Evolutionary conservation across 805 yeast species (phyloP).

Genomic region (Sugiyamaella boreocaroliniensis): DNA sequence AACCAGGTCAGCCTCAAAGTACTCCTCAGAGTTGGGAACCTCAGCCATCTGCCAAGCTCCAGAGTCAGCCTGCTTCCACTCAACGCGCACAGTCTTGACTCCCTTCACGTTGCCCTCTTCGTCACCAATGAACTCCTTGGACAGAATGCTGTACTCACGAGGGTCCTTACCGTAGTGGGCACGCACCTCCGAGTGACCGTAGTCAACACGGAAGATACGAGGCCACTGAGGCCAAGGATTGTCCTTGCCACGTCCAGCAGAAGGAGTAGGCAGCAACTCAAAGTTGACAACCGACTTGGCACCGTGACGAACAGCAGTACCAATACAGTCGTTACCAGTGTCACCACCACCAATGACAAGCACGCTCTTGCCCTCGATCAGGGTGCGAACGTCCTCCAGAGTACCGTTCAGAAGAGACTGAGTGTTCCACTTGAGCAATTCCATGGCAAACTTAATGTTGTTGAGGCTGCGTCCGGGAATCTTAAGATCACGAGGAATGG

Average conservation of each 20-base stretch:
- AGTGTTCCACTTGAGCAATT: constrained; percentile 79
- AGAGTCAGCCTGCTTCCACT: constrained; percentile 90
- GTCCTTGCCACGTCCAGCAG: constrained; percentile 77
- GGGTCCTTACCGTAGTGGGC: constrained; percentile 96
- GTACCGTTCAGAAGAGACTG: constrained; percentile 78
- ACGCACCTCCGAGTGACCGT: constrained; percentile 93
- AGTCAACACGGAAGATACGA: constrained; percentile 92
- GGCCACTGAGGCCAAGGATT: constrained; percentile 99
- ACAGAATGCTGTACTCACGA: constrained; percentile 89
- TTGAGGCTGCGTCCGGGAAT: constrained; percentile 90
- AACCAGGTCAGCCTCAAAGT: constrained; percentile 91
- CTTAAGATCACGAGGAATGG: constrained; percentile 90
- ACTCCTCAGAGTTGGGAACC: constrained; percentile 88
- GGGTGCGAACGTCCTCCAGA: constrained; percentile 65
- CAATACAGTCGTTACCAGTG: constrained; percentile 98
- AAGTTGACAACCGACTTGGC: constrained; percentile 91
- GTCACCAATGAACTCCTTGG: constrained; percentile 93
- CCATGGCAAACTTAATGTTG: constrained; percentile 93
- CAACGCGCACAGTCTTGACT: constrained; percentile 92
- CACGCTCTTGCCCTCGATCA: constrained; percentile 78
- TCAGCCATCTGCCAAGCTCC: constrained; percentile 99
- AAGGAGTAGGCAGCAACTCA: constrained; percentile 90
- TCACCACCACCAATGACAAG: constrained; percentile 99
- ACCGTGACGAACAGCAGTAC: constrained; percentile 95
- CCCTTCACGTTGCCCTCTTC: constrained; percentile 93